Base-by-base conservation (phyloP, 2,329 filamentous ascomycete genomes). In the Calycina herbarum region DNA sequence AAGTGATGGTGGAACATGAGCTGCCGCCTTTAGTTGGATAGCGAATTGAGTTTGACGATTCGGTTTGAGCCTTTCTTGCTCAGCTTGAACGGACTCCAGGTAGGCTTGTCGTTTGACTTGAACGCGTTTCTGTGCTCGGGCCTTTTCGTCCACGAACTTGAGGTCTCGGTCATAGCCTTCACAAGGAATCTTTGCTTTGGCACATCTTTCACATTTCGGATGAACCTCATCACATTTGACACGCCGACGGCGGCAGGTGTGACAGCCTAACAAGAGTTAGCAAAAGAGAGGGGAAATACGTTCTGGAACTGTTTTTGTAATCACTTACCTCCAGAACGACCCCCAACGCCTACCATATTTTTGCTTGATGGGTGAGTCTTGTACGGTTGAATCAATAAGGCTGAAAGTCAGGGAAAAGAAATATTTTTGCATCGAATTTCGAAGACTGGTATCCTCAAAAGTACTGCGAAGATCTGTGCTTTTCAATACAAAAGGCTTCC, bases 131-230 rank as follows among this genome's bases (percentile, higher is more conserved):
- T 69, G 63, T 4, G 67, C 67, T 42, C 64, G 57, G 27, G 61
- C 35, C 48, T 69, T 67, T 62, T 69, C 67, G 64, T 69, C 67
- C 42, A 69, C 67, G 29, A 69, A 69, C 51, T 67, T 69, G 29
- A 69, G 54, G 20, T 67, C 66, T 31, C 63, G 57, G 17, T 38
- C 62, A 56, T 69, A 69, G 13, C 67, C 67, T 27, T 66, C 65
- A 51, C 67, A 69, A 20, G 58, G 24, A 17, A 67, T 58, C 20
- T 65, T 67, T 13, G 62, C 66, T 58, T 67, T 69, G n/a, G 35
- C 35, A 51, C 67, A 69, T 63, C 67, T 29, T 56, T 59, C 17
- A 45, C 64, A 66, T n/a, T 59, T 61, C 5, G 67, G 67, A 31
- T 65, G 59, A 8, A 40, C 61, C 33, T 67, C 62, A 27, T 68